Conservation (phyloP, 257 asterid genomes). For the Primulina eburnea region DNA sequence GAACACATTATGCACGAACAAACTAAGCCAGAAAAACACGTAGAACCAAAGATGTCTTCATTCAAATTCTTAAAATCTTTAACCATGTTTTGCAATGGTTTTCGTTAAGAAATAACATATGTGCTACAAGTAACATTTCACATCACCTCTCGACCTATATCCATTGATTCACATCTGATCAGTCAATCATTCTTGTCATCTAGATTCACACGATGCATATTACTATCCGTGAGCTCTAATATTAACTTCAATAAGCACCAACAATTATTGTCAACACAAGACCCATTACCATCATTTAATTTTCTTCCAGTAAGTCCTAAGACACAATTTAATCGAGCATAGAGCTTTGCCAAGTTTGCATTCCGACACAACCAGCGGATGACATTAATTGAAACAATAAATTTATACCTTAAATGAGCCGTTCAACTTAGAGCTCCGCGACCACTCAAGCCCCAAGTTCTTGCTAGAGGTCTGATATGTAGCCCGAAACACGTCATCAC, state of each 20-base stretch:
- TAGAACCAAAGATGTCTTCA: constrained; percentile 4
- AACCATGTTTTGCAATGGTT: neutral
- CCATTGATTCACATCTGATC: neutral
- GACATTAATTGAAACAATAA: constrained; percentile 1
- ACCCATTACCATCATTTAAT: constrained; percentile 11
- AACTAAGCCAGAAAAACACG: neutral
- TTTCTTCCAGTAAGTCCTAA: constrained; percentile 9
- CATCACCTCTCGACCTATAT: neutral
- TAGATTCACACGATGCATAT: neutral
- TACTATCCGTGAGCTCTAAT: neutral
- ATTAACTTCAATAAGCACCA: neutral
- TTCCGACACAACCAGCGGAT: constrained; percentile 18
- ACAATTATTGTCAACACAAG: constrained; percentile 7
- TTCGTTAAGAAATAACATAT: constrained; percentile 10
- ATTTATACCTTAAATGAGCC: constrained; percentile 77
- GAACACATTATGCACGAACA: neutral
- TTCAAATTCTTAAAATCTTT: neutral
- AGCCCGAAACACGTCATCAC: constrained; percentile 67
- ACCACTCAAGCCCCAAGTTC: constrained; percentile 90
- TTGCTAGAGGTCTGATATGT: constrained; percentile 74
- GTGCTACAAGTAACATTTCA: neutral
- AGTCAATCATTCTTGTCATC: neutral
- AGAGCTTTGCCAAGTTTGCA: constrained; percentile 1
- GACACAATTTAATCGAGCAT: neutral
- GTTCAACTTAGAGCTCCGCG: constrained; percentile 56